Conservation (phyloP, 164 flowering plant genomes). For the Houttuynia cordata region DNA sequence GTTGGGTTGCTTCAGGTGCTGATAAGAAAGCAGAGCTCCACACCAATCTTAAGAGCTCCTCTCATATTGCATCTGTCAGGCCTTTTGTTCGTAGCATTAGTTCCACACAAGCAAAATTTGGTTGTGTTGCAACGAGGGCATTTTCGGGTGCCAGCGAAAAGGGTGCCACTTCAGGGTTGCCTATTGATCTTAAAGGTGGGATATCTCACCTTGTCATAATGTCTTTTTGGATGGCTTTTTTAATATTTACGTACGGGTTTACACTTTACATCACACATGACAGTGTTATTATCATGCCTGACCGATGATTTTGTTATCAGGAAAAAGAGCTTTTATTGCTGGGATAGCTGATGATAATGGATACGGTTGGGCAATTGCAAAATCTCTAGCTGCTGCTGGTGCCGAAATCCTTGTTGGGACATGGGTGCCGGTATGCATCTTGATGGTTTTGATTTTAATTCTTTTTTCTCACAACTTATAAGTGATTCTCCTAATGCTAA, state of each 20-base stretch:
- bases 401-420: constrained; percentile 97
- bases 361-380: constrained; percentile 99
- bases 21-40: constrained; percentile 18
- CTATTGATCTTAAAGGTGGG: constrained; percentile 74
- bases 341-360: constrained; percentile 97
- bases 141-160: constrained; percentile 43
- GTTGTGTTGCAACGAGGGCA: constrained; percentile 43
- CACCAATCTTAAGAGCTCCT: constrained; percentile 30
- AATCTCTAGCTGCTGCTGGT: constrained; percentile 97
- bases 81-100: constrained; percentile 25
- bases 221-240: too few relatives aligned
- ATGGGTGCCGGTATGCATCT: constrained; percentile 89
- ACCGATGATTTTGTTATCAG: constrained; percentile 19
- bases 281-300: too few relatives aligned
- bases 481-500: background rate
- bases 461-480: background rate
- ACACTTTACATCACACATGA: background rate
- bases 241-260: background rate
- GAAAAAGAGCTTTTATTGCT: constrained; percentile 94
- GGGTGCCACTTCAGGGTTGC: constrained; percentile 43
- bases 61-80: constrained; percentile 25
- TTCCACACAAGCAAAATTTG: constrained; percentile 18
- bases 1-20: constrained; percentile 16
- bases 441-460: background rate
- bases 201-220: background rate